Evolutionary conservation across 495 filamentous ascomycete species (phyloP), one percentile per base, ranked within the genome.

Genomic region (Xylaria intraflava): DNA sequence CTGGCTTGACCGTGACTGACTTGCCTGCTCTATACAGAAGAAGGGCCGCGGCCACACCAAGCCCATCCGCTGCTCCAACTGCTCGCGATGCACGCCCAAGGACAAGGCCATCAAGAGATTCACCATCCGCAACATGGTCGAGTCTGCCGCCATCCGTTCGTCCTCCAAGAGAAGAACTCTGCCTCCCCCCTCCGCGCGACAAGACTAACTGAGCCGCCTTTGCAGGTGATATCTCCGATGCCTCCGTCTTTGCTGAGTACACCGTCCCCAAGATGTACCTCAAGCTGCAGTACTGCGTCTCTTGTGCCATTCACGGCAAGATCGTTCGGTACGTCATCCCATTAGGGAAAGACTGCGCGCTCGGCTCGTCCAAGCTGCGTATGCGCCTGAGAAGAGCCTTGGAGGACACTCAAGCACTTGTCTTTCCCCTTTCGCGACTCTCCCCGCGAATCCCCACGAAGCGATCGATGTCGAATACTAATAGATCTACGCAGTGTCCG

Each of bases 101-200:
- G 93, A 99, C 72, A 99, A 99, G 86, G 94, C 93, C 65, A 97
- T 99, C 82, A 99, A 99, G 90, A 83, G 93, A 77, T 99, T 99
- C 83, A 99, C 93, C 74, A 97, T 99, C 84, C 86, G 93, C 74
- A 98, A 98, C 85, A 98, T 98, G 94, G 93, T 99, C 61, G 93
- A 99, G 80, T 95, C 90, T 57, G 93, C 93, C 62, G 93, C 93
- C 71, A 96, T 99, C 75, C 93, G 94, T 98, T 90, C 74, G 91
- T 90, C 67, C 47, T 48, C 19, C 20, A 44, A 33, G 11, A 31
- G 12, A 44, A n/a, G 16, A 22, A 14, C 33, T 16, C 8, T 48
- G 9, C 47, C 19, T 59, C 59, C 51, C 45, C 55, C 57, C 17
- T 20, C 39, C 42, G 33, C 31, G 44, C 20, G 8, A 27, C 20